Evolutionary conservation across 768 basidiomycete genomes (phyloP), one percentile per base, ranked within the genome.

Genomic region (Podaxis sp.): DNA sequence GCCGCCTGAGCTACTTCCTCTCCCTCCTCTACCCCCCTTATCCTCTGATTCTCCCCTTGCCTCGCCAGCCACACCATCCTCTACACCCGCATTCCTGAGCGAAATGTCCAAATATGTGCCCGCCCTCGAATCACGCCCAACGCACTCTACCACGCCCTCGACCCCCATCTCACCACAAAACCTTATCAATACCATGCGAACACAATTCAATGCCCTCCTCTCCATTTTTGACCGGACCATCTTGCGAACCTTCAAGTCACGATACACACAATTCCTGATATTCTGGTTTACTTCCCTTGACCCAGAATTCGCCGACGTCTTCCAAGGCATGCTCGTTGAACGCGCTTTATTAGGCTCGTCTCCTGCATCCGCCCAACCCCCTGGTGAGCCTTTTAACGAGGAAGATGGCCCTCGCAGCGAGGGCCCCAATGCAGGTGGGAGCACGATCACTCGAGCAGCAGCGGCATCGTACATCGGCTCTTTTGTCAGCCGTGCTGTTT

Each of bases 211-310:
- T 67, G 84, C 90, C 29, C 88, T 99, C 19, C 85, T 99, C 55
- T 87, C 90, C 65, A 94, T 98, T 65, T 99, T 99, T 69, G 94
- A 97, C 72, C 87, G 93, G 43, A 89, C 89, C 40, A 94, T 99
- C 71, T 84, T 99, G 54, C 91, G 89, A 41, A 98, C 97, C 2
- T 97, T 97, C 79, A 95, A 96, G 70, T 97, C 95, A 0, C 91
- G 96, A 41, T 97, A 98, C 74, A 95, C 94, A 13, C 97, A 98
- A 69, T 99, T 99, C 76, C 84, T 99, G 64, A 70, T 98, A 51
- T 99, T 99, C 80, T 97, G 94, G 88, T 94, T 89, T 70, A 84
- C 95, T 22, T 98, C 96, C 0, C 88, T 96, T 56, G 89, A 94
- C 67, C 80, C 90, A 2, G 87, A 93, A 64, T 97, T 94, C 68